Conservation (phyloP, 2,329 filamentous ascomycete genomes). For the Colletotrichum abscissum region DNA sequence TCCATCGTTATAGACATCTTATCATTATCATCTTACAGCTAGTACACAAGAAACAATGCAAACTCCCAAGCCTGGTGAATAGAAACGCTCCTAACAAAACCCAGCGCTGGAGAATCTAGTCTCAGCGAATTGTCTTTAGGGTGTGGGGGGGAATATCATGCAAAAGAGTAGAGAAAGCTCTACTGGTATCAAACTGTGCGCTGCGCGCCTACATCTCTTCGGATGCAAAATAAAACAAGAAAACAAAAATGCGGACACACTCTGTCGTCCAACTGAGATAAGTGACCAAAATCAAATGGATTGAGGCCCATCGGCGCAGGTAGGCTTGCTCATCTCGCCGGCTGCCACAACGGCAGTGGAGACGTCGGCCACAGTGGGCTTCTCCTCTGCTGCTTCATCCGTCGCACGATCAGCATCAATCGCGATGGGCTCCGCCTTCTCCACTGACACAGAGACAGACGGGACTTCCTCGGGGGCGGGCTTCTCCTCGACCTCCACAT, state of each 20-base stretch:
- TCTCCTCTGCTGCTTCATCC: too few species aligned
- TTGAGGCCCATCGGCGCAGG: neutral
- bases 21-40: constrained; percentile 14
- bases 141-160: neutral
- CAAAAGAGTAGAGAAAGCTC: neutral
- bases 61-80: neutral
- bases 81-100: neutral
- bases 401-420: too few species aligned
- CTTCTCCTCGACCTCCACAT: constrained; percentile 10
- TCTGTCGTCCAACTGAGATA: neutral
- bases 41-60: neutral
- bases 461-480: neutral
- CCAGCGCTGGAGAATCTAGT: neutral
- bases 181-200: neutral
- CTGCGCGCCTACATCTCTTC: constrained; percentile 4
- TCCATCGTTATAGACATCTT: constrained; percentile 14
- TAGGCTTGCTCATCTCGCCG: neutral
- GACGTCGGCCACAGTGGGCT: too few species aligned
- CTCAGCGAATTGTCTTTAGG: neutral
- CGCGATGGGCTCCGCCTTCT: neutral
- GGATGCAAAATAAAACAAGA: neutral
- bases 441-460: constrained; percentile 7
- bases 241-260: neutral
- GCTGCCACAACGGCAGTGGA: too few species aligned
- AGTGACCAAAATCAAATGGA: neutral